These are phyloP conservation scores for Talinum fruticosum DNA, from an alignment of 148 eudicot genomes.

Conservation along the genomic window DNA sequence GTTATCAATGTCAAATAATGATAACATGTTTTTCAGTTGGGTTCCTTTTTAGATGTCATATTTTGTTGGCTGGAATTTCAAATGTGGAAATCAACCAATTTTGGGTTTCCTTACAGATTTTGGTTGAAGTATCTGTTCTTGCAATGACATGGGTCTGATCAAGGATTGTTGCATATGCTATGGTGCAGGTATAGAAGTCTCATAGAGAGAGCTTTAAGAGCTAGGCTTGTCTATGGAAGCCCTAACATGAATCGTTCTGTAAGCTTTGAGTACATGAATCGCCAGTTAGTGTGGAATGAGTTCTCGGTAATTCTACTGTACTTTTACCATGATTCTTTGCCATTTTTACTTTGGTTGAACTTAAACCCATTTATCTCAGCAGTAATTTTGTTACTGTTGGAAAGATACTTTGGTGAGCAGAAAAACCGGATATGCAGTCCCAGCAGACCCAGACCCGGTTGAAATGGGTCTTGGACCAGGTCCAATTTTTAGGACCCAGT, in stretches of 20 bases:
- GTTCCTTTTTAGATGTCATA: not conserved
- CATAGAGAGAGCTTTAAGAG: slow-evolving; percentile 79
- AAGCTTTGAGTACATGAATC: slow-evolving; percentile 99
- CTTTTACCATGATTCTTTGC: slow-evolving; percentile 9
- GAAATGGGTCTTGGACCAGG: too few relatives aligned
- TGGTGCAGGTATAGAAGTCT: slow-evolving; percentile 80
- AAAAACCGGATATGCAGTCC: too few relatives aligned
- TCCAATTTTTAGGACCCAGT: too few relatives aligned
- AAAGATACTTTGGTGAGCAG: too few relatives aligned
- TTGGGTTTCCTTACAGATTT: not conserved
- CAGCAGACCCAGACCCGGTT: too few relatives aligned
- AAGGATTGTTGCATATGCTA: slow-evolving; percentile 3
- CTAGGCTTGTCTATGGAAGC: slow-evolving; percentile 94
- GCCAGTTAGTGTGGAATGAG: slow-evolving; percentile 99
- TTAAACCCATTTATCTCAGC: not conserved
- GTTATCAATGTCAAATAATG: not conserved
- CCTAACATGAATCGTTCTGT: slow-evolving; percentile 95
- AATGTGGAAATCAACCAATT: not conserved
- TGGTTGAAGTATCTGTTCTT: not conserved
- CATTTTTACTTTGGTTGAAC: slow-evolving; percentile 9
- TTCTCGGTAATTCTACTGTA: slow-evolving; percentile 61
- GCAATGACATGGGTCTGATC: not conserved
- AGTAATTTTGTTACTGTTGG: too few relatives aligned
- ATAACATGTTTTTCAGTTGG: not conserved
- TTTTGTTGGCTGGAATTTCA: not conserved